A percentile compares a stretch with the other conserved stretches of the same genome.
Evolutionary conservation across 31 red algal species (phyloP).

Genomic region (Odonthalia washingtoniensis): DNA sequence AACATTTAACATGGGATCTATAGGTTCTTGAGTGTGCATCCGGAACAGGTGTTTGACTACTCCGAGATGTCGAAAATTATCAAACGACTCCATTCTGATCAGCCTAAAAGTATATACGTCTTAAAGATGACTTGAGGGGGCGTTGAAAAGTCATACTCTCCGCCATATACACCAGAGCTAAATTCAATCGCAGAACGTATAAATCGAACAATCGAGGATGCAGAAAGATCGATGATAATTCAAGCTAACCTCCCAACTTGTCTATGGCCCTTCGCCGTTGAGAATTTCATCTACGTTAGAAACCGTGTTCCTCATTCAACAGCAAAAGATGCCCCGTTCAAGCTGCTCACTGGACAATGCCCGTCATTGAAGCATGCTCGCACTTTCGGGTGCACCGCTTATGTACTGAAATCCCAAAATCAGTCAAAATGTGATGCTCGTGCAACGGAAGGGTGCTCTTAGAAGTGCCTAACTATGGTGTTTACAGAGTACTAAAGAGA

Average conservation of each 20-base stretch:
- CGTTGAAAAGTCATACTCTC: not conserved
- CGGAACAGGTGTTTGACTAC: not conserved
- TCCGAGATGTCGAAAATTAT: not conserved
- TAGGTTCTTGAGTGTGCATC: not conserved
- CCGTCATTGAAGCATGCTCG: not conserved
- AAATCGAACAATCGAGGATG: not conserved
- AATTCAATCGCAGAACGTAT: not conserved
- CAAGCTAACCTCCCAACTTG: constrained; percentile 4
- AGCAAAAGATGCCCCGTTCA: not conserved
- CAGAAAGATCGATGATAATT: not conserved
- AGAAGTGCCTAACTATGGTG: not conserved
- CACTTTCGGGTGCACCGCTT: not conserved
- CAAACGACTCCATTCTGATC: not conserved
- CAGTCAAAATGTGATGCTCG: not conserved
- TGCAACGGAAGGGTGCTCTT: not conserved
- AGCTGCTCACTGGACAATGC: not conserved
- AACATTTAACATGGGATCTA: not conserved
- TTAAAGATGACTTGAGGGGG: not conserved
- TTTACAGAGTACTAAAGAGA: not conserved
- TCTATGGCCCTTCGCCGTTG: not conserved
- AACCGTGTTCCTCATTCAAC: not conserved
- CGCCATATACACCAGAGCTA: not conserved
- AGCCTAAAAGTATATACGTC: not conserved
- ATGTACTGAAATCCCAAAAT: not conserved
- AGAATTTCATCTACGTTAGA: not conserved